Conservation (phyloP, 257 asterid genomes). For the Marsdenia floribunda region DNA sequence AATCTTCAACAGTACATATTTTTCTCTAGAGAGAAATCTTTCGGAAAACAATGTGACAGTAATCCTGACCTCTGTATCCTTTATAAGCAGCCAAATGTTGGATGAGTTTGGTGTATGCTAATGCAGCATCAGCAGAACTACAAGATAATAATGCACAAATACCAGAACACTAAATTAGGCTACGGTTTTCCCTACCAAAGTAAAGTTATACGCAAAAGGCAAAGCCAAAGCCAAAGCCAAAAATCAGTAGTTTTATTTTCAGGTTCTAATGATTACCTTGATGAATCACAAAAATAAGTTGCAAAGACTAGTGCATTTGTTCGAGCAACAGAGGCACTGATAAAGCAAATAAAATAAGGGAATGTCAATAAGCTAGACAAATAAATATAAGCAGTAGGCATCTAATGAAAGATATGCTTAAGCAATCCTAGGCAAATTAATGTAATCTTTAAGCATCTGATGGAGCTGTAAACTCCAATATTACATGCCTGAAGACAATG, state of each 20-base stretch:
- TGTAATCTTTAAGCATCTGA: conserved; percentile 1
- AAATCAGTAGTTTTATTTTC: conserved; percentile 7
- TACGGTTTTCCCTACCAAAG: not conserved
- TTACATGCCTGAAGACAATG: not conserved
- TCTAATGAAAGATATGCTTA: not conserved
- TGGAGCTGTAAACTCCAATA: not conserved
- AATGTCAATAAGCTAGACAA: conserved; percentile 14
- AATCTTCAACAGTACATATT: not conserved
- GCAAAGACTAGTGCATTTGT: conserved; percentile 73
- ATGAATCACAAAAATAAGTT: conserved; percentile 72
- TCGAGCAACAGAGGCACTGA: conserved; percentile 82
- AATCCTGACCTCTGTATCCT: conserved; percentile 72
- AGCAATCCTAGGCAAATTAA: conserved; percentile 2
- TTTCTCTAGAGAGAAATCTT: not conserved
- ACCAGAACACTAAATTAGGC: not conserved
- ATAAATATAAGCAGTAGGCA: conserved; percentile 1
- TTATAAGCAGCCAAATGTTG: conserved; percentile 77
- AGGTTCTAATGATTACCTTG: conserved; percentile 53
- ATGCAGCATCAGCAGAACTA: conserved; percentile 75
- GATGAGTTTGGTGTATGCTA: conserved; percentile 89
- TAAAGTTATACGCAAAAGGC: not conserved
- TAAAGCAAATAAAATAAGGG: conserved; percentile 29
- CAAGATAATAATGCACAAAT: conserved; percentile 14
- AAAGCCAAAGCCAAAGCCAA: conserved; percentile 18
- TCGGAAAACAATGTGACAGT: conserved; percentile 7